Evolutionary conservation across 1,284 basidiomycete genomes (phyloP).

Genomic region (Rhodotorula sp.): DNA sequence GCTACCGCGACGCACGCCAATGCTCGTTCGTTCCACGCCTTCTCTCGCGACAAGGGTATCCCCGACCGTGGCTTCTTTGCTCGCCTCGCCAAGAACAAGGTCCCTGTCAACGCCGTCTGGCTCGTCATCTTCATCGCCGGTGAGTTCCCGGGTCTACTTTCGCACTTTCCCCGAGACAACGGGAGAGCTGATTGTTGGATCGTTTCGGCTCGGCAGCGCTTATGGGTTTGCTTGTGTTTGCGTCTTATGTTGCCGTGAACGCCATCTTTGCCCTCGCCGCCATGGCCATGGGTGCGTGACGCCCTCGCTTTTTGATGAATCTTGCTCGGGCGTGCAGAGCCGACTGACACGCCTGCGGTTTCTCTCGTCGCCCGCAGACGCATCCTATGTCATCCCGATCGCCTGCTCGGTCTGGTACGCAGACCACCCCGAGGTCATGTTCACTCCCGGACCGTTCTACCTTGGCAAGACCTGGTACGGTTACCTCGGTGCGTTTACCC

Average conservation of each 20-base stretch:
- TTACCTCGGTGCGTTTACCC: slow-evolving; percentile 13
- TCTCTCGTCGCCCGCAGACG: slow-evolving; percentile 39
- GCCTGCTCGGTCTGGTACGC: slow-evolving; percentile 62
- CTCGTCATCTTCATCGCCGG: slow-evolving; percentile 64
- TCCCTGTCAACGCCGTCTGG: slow-evolving; percentile 81
- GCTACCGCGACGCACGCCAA: slow-evolving; percentile 72
- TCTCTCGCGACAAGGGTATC: slow-evolving; percentile 70
- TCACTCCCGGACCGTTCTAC: slow-evolving; percentile 82
- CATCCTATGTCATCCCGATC: slow-evolving; percentile 71
- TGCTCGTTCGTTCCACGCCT: slow-evolving; percentile 82
- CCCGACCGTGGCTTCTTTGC: slow-evolving; percentile 74
- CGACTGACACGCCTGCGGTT: not conserved
- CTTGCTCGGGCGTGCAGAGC: slow-evolving; percentile 49
- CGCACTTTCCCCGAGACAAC: not conserved
- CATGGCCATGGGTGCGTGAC: slow-evolving; percentile 54
- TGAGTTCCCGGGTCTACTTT: slow-evolving; percentile 9
- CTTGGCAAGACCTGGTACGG: slow-evolving; percentile 72
- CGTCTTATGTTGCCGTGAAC: slow-evolving; percentile 71
- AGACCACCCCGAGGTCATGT: slow-evolving; percentile 75
- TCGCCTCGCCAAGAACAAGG: slow-evolving; percentile 59
- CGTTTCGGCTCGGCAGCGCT: slow-evolving; percentile 25
- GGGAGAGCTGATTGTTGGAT: not conserved
- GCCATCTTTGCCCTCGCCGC: slow-evolving; percentile 80
- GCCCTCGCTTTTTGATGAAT: slow-evolving; percentile 51
- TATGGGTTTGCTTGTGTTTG: slow-evolving; percentile 66